Conservation (phyloP, 2,329 filamentous ascomycete species). For the Volutella citrinella region DNA sequence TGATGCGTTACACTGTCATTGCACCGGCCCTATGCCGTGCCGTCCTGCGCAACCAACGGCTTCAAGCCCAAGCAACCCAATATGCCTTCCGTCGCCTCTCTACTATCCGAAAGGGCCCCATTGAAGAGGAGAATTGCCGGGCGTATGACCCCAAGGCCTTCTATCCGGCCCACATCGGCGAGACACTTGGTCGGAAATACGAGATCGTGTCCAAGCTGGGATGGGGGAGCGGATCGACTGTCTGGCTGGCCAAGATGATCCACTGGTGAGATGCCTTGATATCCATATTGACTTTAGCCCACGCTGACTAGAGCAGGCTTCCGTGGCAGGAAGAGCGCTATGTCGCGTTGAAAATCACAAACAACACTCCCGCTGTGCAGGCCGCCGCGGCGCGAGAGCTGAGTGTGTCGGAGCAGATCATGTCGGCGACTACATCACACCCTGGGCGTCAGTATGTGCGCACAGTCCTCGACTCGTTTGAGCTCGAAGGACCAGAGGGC, state of each 20-base stretch:
- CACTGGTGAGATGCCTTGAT: constrained; percentile 20
- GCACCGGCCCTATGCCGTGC: constrained; percentile 10
- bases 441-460: constrained; percentile 20
- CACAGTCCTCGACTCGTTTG: constrained; percentile 20
- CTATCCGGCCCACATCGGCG: constrained; percentile 31
- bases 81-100: constrained; percentile 10
- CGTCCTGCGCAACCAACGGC: constrained; percentile 7
- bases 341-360: constrained; percentile 27
- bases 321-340: constrained; percentile 22
- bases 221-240: constrained; percentile 36
- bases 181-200: constrained; percentile 32
- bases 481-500: constrained; percentile 15
- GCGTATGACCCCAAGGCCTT: constrained; percentile 26
- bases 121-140: constrained; percentile 24
- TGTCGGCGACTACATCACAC: constrained; percentile 16
- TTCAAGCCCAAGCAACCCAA: constrained; percentile 2
- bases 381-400: constrained; percentile 22
- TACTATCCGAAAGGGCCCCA: constrained; percentile 3
- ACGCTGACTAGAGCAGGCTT: constrained; percentile 11
- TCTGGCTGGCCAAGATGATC: constrained; percentile 34
- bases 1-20: constrained; percentile 12
- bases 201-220: constrained; percentile 36
- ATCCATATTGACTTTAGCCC: constrained; percentile 4
- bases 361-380: constrained; percentile 20
- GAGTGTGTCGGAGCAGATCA: constrained; percentile 21